phyloP scores from a whole-genome alignment of 148 eudicot species.

The Rhododendron mucronatum region DNA sequence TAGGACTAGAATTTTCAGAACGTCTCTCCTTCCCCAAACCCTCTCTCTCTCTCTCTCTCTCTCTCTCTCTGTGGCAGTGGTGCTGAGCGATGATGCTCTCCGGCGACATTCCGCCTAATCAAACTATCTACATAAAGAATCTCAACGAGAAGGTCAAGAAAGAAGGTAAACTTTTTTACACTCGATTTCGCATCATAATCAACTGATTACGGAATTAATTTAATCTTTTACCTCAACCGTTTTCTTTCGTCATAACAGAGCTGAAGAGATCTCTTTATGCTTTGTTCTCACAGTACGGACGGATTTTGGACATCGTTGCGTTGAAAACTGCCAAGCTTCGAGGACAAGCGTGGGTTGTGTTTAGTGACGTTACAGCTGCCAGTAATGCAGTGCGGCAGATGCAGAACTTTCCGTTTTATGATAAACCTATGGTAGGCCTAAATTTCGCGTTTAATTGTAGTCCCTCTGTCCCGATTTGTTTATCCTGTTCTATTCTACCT shows the following conservation, averaged over 20 bases:
- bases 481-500: no score
- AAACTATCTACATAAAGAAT: slow-evolving; percentile 20
- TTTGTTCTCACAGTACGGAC: slow-evolving; percentile 95
- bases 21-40: not conserved
- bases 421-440: not conserved
- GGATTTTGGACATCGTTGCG: slow-evolving; percentile 81
- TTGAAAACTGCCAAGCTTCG: slow-evolving; percentile 86
- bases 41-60: slow-evolving; percentile 3
- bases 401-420: not conserved
- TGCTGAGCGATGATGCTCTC: slow-evolving; percentile 12
- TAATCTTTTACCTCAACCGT: not conserved
- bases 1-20: not conserved
- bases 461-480: not conserved
- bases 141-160: slow-evolving; percentile 25
- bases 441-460: not conserved
- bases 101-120: slow-evolving; percentile 21
- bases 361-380: not conserved
- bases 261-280: slow-evolving; percentile 92
- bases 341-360: slow-evolving; percentile 41
- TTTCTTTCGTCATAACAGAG: slow-evolving; percentile 35
- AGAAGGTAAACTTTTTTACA: slow-evolving; percentile 12
- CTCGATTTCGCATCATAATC: not conserved
- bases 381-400: not conserved
- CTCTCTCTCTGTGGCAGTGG: not conserved
- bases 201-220: not conserved